Conservation (phyloP, 148 eudicot species). For the Amaranthus hypochondriacus region DNA sequence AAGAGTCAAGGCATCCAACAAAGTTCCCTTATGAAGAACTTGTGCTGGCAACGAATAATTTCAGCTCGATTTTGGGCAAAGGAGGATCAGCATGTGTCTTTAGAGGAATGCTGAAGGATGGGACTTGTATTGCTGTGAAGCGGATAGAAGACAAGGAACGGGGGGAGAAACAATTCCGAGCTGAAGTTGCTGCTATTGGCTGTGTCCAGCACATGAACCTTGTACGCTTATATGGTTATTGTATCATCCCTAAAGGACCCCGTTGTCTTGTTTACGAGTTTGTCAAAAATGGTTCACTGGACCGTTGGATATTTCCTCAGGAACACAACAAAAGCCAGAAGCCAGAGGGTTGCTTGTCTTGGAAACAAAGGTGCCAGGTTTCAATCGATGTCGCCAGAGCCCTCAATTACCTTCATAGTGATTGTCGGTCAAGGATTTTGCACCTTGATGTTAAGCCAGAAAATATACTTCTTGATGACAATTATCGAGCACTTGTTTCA, state of each 20-base stretch:
- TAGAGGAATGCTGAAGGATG: slow-evolving; percentile 57
- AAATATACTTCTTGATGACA: slow-evolving; percentile 60
- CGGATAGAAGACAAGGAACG: slow-evolving; percentile 45
- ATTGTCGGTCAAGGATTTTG: slow-evolving; percentile 51
- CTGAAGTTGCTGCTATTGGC: slow-evolving; percentile 64
- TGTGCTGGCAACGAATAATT: slow-evolving; percentile 55
- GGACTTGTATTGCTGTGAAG: slow-evolving; percentile 60
- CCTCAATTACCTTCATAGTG: slow-evolving; percentile 60
- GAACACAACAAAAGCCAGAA: neutral
- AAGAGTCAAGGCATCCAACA: slow-evolving; percentile 55
- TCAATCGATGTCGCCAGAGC: slow-evolving; percentile 72
- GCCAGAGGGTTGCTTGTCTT: slow-evolving; percentile 49
- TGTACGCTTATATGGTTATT: slow-evolving; percentile 51
- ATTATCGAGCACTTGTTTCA: slow-evolving; percentile 39
- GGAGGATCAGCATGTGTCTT: slow-evolving; percentile 68
- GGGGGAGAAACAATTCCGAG: slow-evolving; percentile 49
- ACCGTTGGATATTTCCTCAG: slow-evolving; percentile 62
- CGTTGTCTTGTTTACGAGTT: slow-evolving; percentile 63
- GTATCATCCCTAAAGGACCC: slow-evolving; percentile 39
- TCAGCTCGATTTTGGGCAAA: slow-evolving; percentile 40
- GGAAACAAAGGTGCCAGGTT: slow-evolving; percentile 50
- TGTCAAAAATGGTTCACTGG: slow-evolving; percentile 59
- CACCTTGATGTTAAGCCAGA: slow-evolving; percentile 83
- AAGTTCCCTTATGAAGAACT: slow-evolving; percentile 49
- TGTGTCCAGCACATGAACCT: slow-evolving; percentile 57